phyloP scores from a whole-genome alignment of 495 filamentous ascomycete species.

The Eremomyces bilateralis region DNA sequence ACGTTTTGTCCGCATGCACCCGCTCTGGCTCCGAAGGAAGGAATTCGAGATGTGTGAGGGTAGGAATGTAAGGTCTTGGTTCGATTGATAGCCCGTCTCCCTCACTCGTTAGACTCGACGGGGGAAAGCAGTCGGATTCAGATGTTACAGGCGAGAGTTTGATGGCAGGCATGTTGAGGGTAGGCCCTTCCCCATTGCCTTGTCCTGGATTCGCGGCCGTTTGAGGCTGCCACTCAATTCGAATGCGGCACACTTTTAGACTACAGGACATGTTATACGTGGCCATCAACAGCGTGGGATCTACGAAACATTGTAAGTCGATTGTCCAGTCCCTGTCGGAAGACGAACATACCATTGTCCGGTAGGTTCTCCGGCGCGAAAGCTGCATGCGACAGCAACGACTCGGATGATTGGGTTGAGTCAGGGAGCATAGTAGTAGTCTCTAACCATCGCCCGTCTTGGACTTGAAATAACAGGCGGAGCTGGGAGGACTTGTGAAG shows the following conservation, averaged over 20 bases:
- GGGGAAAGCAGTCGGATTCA: conserved; percentile 11
- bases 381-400: too few relatives aligned
- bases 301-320: too few relatives aligned
- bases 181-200: conserved; percentile 5
- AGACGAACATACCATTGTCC: too few relatives aligned
- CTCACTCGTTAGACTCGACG: conserved; percentile 2
- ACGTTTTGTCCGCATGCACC: conserved; percentile 16
- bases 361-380: too few relatives aligned
- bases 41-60: conserved; percentile 17
- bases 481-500: conserved; percentile 50
- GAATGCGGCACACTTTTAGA: conserved; percentile 18
- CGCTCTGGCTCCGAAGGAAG: conserved; percentile 16
- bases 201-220: conserved; percentile 7
- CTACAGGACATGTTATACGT: conserved; percentile 12
- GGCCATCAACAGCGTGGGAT: conserved; percentile 16
- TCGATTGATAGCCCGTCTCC: conserved; percentile 2
- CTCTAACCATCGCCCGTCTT: conserved; percentile 43
- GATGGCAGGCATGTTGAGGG: too few relatives aligned
- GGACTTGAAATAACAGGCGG: conserved; percentile 46
- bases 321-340: too few relatives aligned
- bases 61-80: conserved; percentile 5
- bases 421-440: conserved; percentile 34
- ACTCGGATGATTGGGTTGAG: too few relatives aligned
- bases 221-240: conserved; percentile 18
- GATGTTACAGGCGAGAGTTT: conserved; percentile 7